Conservation (phyloP, 1,284 basidiomycete species). For the Moesziomyces sp. region DNA sequence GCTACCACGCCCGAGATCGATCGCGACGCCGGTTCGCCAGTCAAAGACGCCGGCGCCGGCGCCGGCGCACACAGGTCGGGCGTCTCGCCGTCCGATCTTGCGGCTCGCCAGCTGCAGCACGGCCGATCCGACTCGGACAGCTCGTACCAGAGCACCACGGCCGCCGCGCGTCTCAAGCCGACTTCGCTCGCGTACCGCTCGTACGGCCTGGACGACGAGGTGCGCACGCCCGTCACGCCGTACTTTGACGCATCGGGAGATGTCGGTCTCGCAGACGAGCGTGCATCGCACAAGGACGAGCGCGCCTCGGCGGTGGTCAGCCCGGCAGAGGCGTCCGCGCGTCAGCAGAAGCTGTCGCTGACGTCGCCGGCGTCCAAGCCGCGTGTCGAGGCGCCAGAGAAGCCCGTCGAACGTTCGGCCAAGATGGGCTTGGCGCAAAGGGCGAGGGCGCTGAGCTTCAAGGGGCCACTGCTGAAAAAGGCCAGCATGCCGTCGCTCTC, state of each 20-base stretch:
- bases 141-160: slow-evolving; percentile 32
- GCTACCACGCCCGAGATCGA: neutral
- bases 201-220: slow-evolving; percentile 43
- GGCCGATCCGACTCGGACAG: slow-evolving; percentile 48
- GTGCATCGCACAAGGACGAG: neutral
- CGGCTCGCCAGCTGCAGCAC: slow-evolving; percentile 7
- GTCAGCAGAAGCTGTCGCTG: slow-evolving; percentile 11
- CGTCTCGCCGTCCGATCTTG: neutral
- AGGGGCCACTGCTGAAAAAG: slow-evolving; percentile 36
- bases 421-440: slow-evolving; percentile 44
- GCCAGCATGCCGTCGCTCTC: slow-evolving; percentile 39
- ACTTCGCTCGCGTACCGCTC: slow-evolving; percentile 2
- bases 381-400: slow-evolving; percentile 8
- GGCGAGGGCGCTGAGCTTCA: slow-evolving; percentile 42
- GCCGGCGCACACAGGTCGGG: neutral
- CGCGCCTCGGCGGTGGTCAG: neutral
- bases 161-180: slow-evolving; percentile 17
- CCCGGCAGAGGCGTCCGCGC: neutral
- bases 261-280: slow-evolving; percentile 3
- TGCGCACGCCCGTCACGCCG: slow-evolving; percentile 47
- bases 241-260: slow-evolving; percentile 56
- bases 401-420: slow-evolving; percentile 21
- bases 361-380: slow-evolving; percentile 2
- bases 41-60: slow-evolving; percentile 4
- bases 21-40: neutral